A percentile compares a stretch with the other conserved stretches of the same genome.
Evolutionary conservation across 805 yeast genomes (phyloP).

Genomic region (Alloascoidea africana): DNA sequence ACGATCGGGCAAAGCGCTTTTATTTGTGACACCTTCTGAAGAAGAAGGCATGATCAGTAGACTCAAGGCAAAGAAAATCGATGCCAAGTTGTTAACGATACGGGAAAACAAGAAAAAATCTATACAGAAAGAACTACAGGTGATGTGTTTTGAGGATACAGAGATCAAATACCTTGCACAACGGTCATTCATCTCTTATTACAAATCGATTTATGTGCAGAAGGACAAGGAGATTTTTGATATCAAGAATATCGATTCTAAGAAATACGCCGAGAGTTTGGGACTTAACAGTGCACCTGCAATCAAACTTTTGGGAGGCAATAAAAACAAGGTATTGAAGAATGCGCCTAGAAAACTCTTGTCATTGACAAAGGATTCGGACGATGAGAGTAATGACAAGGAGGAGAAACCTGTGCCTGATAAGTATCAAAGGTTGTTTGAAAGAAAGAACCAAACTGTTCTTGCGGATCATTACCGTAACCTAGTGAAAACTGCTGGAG

Average conservation of each 20-base stretch:
- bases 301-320: slow-evolving; percentile 50
- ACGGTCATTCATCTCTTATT: slow-evolving; percentile 87
- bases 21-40: slow-evolving; percentile 76
- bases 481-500: slow-evolving; percentile 22
- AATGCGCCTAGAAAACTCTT: slow-evolving; percentile 64
- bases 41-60: slow-evolving; percentile 60
- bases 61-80: slow-evolving; percentile 47
- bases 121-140: slow-evolving; percentile 74
- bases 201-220: slow-evolving; percentile 72
- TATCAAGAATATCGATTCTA: slow-evolving; percentile 61
- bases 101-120: slow-evolving; percentile 57
- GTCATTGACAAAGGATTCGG: slow-evolving; percentile 30
- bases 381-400: slow-evolving; percentile 34
- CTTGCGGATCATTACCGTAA: slow-evolving; percentile 78
- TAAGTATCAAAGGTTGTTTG: slow-evolving; percentile 91
- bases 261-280: slow-evolving; percentile 70
- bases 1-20: slow-evolving; percentile 63
- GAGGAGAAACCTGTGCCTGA: slow-evolving; percentile 33
- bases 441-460: slow-evolving; percentile 84
- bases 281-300: slow-evolving; percentile 97
- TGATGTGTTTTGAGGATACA: slow-evolving; percentile 82
- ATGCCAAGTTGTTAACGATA: slow-evolving; percentile 57
- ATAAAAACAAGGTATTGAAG: slow-evolving; percentile 48
- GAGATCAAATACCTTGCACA: slow-evolving; percentile 88
- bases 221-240: slow-evolving; percentile 78